phyloP scores from a whole-genome alignment of 2,329 filamentous ascomycete genomes.

The Chaetomium sp. region DNA sequence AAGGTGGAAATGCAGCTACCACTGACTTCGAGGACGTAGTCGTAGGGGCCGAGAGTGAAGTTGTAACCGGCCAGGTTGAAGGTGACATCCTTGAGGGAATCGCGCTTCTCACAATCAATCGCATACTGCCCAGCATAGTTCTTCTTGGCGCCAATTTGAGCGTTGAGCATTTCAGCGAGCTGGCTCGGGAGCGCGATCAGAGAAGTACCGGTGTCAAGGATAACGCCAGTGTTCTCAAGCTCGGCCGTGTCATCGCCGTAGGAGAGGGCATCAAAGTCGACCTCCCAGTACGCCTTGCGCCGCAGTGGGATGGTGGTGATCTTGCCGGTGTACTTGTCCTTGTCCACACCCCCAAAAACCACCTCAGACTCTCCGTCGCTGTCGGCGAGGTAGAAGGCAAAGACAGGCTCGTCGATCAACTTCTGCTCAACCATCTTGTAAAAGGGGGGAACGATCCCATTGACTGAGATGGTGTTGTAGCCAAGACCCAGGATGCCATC shows the following conservation, averaged over 20 bases:
- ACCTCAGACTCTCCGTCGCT: constrained; percentile 71
- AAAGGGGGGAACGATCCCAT: constrained; percentile 89
- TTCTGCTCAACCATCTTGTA: constrained; percentile 92
- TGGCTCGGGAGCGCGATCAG: constrained; percentile 89
- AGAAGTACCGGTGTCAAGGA: constrained; percentile 97
- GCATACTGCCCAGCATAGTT: constrained; percentile 95
- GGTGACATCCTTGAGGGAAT: constrained; percentile 79
- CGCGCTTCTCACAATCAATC: constrained; percentile 79
- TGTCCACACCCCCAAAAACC: constrained; percentile 50
- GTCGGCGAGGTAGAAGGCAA: constrained; percentile 90
- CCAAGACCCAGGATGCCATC: constrained; percentile 94
- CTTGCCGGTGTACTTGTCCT: constrained; percentile 61
- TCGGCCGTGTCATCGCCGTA: constrained; percentile 82
- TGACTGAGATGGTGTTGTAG: constrained; percentile 95
- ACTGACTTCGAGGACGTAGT: constrained; percentile 94
- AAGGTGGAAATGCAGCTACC: constrained; percentile 96
- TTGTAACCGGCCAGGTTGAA: constrained; percentile 88
- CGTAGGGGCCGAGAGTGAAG: constrained; percentile 80
- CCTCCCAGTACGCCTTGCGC: constrained; percentile 99
- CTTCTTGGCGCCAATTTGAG: constrained; percentile 97
- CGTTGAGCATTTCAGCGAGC: constrained; percentile 93
- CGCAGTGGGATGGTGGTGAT: constrained; percentile 89
- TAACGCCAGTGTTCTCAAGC: constrained; percentile 89
- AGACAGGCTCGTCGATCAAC: constrained; percentile 84
- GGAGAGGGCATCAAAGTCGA: constrained; percentile 86